Percentiles rank a stretch among this genome's conserved stretches.
phyloP scores from a whole-genome alignment of 139 green algal species.

The Asterochloris sp. region DNA sequence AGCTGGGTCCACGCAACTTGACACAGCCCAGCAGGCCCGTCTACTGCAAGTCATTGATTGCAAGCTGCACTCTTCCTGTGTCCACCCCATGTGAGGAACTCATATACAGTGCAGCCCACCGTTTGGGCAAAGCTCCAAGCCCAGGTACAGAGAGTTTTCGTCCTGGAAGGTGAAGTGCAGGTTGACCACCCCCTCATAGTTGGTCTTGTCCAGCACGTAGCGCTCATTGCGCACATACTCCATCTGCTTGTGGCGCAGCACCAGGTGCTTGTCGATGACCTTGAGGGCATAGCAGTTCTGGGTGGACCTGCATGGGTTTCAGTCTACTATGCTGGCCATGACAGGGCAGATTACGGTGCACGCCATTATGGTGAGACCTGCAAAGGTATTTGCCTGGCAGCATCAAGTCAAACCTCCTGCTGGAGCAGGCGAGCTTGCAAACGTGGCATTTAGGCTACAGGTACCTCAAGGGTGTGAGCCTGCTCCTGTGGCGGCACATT shows the following conservation, averaged over 20 bases:
- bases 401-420: no score
- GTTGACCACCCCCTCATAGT: slow-evolving; percentile 47
- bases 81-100: background rate
- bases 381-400: background rate
- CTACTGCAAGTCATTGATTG: background rate
- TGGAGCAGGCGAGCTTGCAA: no score
- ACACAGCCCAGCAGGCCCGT: background rate
- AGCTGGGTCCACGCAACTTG: background rate
- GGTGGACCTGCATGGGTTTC: background rate
- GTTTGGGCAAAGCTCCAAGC: slow-evolving; percentile 43
- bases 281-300: slow-evolving; percentile 60
- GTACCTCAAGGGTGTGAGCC: no score
- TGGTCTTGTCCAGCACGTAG: slow-evolving; percentile 49
- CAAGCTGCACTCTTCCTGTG: background rate
- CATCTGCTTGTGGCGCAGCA: slow-evolving; percentile 57
- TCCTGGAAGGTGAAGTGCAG: slow-evolving; percentile 77
- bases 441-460: no score
- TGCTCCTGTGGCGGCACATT: no score
- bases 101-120: background rate
- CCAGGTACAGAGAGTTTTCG: slow-evolving; percentile 43
- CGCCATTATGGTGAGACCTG: background rate
- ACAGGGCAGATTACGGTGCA: background rate
- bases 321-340: no score
- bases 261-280: slow-evolving; percentile 64
- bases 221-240: slow-evolving; percentile 58